A percentile compares a stretch with the other conserved stretches of the same genome.
These are phyloP conservation scores for Penicillium sp. DNA, from an alignment of 2,329 filamentous ascomycete genomes.

Conservation along the genomic window DNA sequence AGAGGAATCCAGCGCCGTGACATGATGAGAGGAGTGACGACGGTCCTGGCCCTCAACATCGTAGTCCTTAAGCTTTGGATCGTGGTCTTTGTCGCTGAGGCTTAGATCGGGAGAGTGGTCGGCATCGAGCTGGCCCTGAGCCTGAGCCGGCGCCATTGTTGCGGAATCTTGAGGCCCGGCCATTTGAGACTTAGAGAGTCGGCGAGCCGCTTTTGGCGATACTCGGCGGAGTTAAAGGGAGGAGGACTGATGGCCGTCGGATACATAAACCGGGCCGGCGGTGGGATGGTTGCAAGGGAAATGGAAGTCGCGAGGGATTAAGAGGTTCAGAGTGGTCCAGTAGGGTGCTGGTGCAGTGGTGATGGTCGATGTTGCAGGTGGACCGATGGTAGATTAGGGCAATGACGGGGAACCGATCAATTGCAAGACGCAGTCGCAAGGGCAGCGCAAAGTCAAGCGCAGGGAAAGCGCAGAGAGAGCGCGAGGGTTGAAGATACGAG, in stretches of 20 bases:
- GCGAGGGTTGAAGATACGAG: too few species aligned
- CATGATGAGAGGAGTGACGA: constrained; percentile 20
- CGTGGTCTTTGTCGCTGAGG: constrained; percentile 28
- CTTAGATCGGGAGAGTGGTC: constrained; percentile 24
- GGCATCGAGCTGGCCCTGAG: constrained; percentile 12
- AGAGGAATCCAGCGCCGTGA: constrained; percentile 36
- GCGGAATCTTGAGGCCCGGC: constrained; percentile 34
- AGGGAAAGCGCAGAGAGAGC: too few species aligned
- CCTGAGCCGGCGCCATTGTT: constrained; percentile 1
- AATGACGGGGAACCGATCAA: too few species aligned
- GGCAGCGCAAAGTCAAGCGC: too few species aligned
- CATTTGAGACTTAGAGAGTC: constrained; percentile 43
- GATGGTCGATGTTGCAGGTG: too few species aligned
- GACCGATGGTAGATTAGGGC: too few species aligned
- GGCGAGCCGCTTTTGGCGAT: constrained; percentile 39
- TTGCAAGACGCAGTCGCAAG: too few species aligned
- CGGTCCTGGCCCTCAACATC: constrained; percentile 35
- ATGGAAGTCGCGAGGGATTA: neutral
- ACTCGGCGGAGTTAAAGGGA: constrained; percentile 31
- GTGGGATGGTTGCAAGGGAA: neutral
- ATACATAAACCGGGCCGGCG: constrained; percentile 39
- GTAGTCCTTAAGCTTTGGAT: constrained; percentile 34
- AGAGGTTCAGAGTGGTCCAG: too few species aligned
- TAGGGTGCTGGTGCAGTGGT: too few species aligned
- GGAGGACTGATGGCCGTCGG: constrained; percentile 28